Conservation (phyloP, 2,329 filamentous ascomycete species). For the Venturia nashicola region DNA sequence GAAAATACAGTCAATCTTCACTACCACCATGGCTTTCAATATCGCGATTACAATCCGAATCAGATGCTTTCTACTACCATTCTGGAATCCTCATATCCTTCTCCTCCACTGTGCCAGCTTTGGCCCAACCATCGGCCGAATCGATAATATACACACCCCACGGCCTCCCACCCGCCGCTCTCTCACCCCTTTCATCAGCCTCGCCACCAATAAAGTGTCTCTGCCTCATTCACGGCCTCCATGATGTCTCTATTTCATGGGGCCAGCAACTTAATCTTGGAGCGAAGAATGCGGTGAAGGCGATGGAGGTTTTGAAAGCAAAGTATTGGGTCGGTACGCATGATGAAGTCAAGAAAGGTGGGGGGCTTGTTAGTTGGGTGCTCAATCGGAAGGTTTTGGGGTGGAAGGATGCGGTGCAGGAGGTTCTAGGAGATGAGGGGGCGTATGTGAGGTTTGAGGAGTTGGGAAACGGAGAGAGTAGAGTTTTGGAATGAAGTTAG, state of each 20-base stretch:
- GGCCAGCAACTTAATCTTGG: slow-evolving; percentile 51
- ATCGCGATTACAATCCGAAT: slow-evolving; percentile 38
- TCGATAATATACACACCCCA: slow-evolving; percentile 54
- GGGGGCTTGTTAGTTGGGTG: slow-evolving; percentile 42
- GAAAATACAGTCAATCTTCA: slow-evolving; percentile 28
- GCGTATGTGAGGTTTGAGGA: slow-evolving; percentile 34
- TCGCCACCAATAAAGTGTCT: slow-evolving; percentile 38
- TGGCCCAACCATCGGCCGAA: slow-evolving; percentile 29
- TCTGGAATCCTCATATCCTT: slow-evolving; percentile 49
- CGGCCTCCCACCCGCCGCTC: slow-evolving; percentile 38
- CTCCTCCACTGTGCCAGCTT: slow-evolving; percentile 15
- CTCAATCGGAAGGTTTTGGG: slow-evolving; percentile 30
- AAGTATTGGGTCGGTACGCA: slow-evolving; percentile 56
- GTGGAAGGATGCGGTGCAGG: slow-evolving; percentile 34
- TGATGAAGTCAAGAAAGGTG: slow-evolving; percentile 49
- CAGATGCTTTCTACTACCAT: slow-evolving; percentile 48
- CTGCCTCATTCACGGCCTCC: slow-evolving; percentile 51
- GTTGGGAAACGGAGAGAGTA: slow-evolving; percentile 22
- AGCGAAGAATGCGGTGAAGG: slow-evolving; percentile 46
- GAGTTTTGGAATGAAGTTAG: background rate
- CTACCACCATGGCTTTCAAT: slow-evolving; percentile 52
- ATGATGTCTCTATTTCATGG: slow-evolving; percentile 42
- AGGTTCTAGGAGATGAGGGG: slow-evolving; percentile 5
- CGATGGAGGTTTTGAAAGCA: slow-evolving; percentile 39
- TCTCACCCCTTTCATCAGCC: slow-evolving; percentile 32